Base-by-base conservation (phyloP, 208 protist species). In the Trichomonas tenax region DNA sequence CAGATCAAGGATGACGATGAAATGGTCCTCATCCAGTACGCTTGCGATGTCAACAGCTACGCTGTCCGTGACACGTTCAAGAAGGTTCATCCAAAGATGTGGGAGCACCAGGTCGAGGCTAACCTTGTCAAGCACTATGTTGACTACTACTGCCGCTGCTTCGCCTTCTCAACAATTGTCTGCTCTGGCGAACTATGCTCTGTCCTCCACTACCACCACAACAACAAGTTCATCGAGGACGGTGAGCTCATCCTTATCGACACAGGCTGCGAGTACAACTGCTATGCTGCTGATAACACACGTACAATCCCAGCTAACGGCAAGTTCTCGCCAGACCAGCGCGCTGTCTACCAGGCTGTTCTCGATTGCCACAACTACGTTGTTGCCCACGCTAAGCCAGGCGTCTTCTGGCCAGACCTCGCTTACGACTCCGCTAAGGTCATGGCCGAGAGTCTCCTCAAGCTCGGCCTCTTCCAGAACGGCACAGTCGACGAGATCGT, bases 221-320 rank as follows among this genome's bases (percentile, higher is more conserved):
- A 98, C 58, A 63, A 96, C 89, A 51, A 88, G 36, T 31, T 96
- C 63, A 44, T 98, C 58, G 21, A 89, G 0, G 89, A 82, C 15
- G 97, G 96, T 9, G 96, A 97, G 51, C 58, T 97, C n/a, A 40
- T 97, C 26, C 90, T 98, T 34, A 51, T 98, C n/a, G 98, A 98
- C 95, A 97, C 97, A 63, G 98, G 98, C 6, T 88, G 72, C 48
- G 97, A 98, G 63, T 96, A 97, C 49, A 10, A 95, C 21, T 96
- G 95, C 81, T 98, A 98, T 93, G 96, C 86, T 26, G 88, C 97
- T 31, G 98, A 98, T 96, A 97, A 97, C 63, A 98, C 98, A 34
- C 96, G 97, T 81, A 97, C 96, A 8, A 98, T 97, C 93, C 98
- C 98, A 23, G 97, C 96, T 9, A 96, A 48, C 58, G 97, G 97